phyloP scores from a whole-genome alignment of 441 rosid genomes.

The Erysimum cheiri region DNA sequence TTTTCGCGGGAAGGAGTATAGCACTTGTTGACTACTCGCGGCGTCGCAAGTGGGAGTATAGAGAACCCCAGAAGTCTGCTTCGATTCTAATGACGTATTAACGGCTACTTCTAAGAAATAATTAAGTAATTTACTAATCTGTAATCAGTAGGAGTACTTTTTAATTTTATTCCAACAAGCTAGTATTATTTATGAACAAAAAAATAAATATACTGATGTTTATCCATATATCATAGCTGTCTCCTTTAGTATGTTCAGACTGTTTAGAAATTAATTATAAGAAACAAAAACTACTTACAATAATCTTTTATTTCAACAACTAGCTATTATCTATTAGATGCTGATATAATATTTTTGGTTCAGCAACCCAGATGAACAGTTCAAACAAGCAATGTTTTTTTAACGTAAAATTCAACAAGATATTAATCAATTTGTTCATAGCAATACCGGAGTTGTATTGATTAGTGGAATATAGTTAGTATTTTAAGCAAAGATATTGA shows the following conservation, averaged over 20 bases:
- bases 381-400: constrained; percentile 27
- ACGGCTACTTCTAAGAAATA: constrained; percentile 34
- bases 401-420: neutral
- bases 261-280: neutral
- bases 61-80: constrained; percentile 8
- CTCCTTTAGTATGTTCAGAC: constrained; percentile 2
- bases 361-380: constrained; percentile 23
- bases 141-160: neutral
- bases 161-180: neutral
- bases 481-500: neutral
- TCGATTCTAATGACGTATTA: constrained; percentile 33
- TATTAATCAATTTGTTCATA: neutral
- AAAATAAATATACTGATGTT: neutral
- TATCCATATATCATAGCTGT: constrained; percentile 35
- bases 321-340: neutral
- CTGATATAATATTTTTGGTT: constrained; percentile 4
- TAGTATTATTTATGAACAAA: neutral
- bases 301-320: neutral
- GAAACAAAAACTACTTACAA: neutral
- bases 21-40: constrained; percentile 1
- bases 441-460: neutral
- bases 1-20: neutral
- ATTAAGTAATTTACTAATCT: constrained; percentile 1
- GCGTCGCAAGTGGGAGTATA: neutral
- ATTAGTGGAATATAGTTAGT: constrained; percentile 23